Evolutionary conservation across 176 grass and related monocot species (phyloP), one percentile per base, ranked within the genome.

Genomic region (Canna indica): DNA sequence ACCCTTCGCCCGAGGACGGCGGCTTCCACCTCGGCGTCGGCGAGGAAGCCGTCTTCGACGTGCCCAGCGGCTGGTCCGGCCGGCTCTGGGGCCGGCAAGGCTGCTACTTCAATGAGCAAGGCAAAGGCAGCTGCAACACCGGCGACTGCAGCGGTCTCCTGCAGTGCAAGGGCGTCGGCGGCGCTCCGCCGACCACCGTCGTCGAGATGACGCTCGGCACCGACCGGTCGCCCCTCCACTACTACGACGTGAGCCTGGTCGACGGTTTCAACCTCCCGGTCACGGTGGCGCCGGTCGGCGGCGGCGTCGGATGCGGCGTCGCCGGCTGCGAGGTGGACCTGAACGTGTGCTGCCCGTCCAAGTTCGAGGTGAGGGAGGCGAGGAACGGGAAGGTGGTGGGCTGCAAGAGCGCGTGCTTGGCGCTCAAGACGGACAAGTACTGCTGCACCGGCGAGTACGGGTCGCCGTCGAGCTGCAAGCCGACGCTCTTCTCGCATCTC

Each of bases 151-250:
- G 5, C 13, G 73, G 73, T 14, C 38, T 71, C 25, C 64, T 82
- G 24, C 80, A 71, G 60, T 82, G 80, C 72, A 71, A 71, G 4
- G 73, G 73, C 25, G 29, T 61, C n/a, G 50, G 73, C 15, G n/a
- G 34, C 69, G 77, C 71, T 46, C 84, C 41, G 67, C 91, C 22
- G 79, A 84, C 24, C 77, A 85, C 77, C 75, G 88, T 71, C 44
- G 91, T 96, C n/a, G 93, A 96, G 77, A 86, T 90, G 86, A 91
- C 93, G 18, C 76, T 91, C 14, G 88, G 88, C 8, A 87, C 88
- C 1, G 9, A 53, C 1, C 24, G 12, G 1, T 87, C 93, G 4
- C 77, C 88, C 18, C 26, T 91, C 36, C 93, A 92, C 77, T 92
- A 67, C 77, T 88, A 91, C 34, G 88, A 96, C 58, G 85, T 91